phyloP scores from a whole-genome alignment of 192 early-diverging fungal genomes.

The Backusella tarrabulga region DNA sequence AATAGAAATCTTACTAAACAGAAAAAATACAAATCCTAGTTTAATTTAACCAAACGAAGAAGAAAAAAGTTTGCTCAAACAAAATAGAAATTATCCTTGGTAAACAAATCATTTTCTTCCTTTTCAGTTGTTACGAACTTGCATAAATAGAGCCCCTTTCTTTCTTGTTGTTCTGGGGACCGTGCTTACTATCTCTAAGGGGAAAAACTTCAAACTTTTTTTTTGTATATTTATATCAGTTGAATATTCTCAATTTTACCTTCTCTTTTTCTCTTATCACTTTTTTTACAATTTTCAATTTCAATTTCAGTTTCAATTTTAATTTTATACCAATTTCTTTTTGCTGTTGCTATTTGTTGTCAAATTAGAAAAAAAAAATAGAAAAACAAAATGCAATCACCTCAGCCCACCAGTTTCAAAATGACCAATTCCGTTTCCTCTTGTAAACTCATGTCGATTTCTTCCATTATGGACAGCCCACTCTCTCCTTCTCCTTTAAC shows the following conservation, averaged over 20 bases:
- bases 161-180: slow-evolving; percentile 2
- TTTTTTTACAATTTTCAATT: not conserved
- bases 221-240: slow-evolving; percentile 2
- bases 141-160: not conserved
- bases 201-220: not conserved
- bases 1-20: slow-evolving; percentile 10
- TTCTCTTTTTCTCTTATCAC: not conserved
- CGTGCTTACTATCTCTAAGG: slow-evolving; percentile 16
- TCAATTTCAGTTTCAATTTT: too few relatives aligned
- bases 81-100: slow-evolving; percentile 7
- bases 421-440: not conserved
- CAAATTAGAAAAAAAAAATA: not conserved
- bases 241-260: not conserved
- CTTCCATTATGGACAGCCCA: slow-evolving; percentile 25
- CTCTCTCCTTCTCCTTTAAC: not conserved
- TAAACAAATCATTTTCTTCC: not conserved
- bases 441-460: slow-evolving; percentile 27
- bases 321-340: not conserved
- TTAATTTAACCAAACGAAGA: slow-evolving; percentile 18
- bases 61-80: slow-evolving; percentile 4
- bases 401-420: slow-evolving; percentile 5
- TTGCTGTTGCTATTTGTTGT: not conserved
- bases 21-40: slow-evolving; percentile 2
- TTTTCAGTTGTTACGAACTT: not conserved
- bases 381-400: slow-evolving; percentile 10